Base-by-base conservation (phyloP, 371 early-diverging fungal genomes). In the Mortierella polycephala region DNA sequence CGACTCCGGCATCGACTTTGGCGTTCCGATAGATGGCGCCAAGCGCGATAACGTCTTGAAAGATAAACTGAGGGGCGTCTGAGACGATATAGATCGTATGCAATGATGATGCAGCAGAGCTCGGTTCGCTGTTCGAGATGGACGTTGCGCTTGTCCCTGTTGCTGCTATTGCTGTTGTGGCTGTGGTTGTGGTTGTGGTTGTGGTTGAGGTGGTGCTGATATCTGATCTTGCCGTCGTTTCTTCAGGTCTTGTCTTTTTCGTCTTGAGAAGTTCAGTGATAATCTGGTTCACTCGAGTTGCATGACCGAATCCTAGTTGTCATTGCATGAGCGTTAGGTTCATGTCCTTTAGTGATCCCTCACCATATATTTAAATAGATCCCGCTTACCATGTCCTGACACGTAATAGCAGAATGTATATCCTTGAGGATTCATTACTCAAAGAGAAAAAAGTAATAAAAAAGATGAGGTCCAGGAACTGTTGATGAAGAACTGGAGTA, bases 331-430 rank as follows among this genome's bases (percentile, higher is more conserved):
- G n/a, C n/a, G n/a, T n/a, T n/a, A n/a, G n/a, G n/a, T n/a, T n/a
- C n/a, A n/a, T n/a, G n/a, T n/a, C n/a, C n/a, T n/a, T n/a, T n/a
- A n/a, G n/a, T n/a, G n/a, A n/a, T n/a, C n/a, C n/a, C n/a, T n/a
- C n/a, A n/a, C n/a, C n/a, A n/a, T n/a, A n/a, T n/a, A n/a, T n/a
- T n/a, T n/a, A n/a, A n/a, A n/a, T n/a, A n/a, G n/a, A n/a, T n/a
- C n/a, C n/a, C n/a, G n/a, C n/a, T 9, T 85, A 89, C 88, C 89
- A 68, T 89, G 89, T 20, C 91, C 91, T 68, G 89, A 89, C n/a
- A 91, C 88, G 67, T 91, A 91, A 57, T 87, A 89, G 53, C 89
- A 88, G 73, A 89, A 89, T 13, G 83, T 83, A 63, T 85, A 81
- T 18, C 87, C 68, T 47, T 63, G 63, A 20, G 9, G 51, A 7